Evolutionary conservation across 495 filamentous ascomycete species (phyloP).

Genomic region (Tuber melanosporum): DNA sequence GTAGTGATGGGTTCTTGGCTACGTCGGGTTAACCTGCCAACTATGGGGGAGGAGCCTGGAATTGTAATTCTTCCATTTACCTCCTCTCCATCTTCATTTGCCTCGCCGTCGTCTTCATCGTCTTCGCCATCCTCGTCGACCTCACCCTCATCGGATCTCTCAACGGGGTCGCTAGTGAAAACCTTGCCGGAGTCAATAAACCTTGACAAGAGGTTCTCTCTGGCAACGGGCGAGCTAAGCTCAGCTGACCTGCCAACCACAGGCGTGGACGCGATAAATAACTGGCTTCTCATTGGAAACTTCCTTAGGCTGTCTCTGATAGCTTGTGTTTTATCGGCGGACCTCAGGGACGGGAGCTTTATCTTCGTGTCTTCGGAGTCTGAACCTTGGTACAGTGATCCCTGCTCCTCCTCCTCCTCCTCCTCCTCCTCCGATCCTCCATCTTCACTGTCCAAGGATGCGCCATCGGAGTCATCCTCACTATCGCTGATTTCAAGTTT

Average conservation of each 20-base stretch:
- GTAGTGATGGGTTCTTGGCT: background rate
- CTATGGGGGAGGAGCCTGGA: background rate
- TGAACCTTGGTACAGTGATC: background rate
- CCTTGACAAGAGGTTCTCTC: background rate
- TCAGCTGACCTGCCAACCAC: background rate
- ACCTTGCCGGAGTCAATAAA: background rate
- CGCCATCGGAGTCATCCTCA: background rate
- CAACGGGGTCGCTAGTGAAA: background rate
- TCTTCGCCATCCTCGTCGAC: background rate
- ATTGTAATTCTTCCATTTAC: background rate
- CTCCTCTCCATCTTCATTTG: conserved; percentile 3
- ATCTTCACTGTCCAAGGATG: background rate
- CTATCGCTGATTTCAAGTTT: background rate
- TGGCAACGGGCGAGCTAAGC: background rate
- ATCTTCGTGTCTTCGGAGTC: background rate
- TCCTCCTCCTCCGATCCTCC: too few species aligned
- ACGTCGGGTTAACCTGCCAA: background rate
- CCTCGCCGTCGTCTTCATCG: background rate
- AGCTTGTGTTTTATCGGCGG: background rate
- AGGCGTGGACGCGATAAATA: background rate
- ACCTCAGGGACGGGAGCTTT: conserved; percentile 15
- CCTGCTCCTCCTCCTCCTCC: too few species aligned
- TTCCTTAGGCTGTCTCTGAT: background rate
- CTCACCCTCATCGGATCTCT: background rate
- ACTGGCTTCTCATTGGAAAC: background rate